Evolutionary conservation across 129 eudicot species (phyloP).

Genomic region (Gnaphalium uliginosum): DNA sequence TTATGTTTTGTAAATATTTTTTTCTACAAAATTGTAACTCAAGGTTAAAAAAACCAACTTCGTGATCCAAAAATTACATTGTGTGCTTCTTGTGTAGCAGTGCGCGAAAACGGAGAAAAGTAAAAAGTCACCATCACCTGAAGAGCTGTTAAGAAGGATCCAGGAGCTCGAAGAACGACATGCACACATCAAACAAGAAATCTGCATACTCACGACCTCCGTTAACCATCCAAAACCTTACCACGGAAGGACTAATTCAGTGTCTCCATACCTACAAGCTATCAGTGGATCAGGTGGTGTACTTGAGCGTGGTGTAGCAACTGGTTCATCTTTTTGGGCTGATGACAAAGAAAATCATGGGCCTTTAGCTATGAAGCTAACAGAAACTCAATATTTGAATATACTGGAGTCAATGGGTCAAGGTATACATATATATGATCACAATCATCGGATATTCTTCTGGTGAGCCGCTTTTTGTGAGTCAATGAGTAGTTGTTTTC

Average conservation of each 20-base stretch:
- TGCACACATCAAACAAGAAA: constrained; percentile 59
- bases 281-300: constrained; percentile 2
- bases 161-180: constrained; percentile 59
- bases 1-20: not conserved
- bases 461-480: constrained; percentile 46
- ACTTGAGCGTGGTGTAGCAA: constrained; percentile 4
- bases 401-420: constrained; percentile 85
- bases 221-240: constrained; percentile 16
- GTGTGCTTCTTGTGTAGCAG: not conserved
- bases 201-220: constrained; percentile 42
- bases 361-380: constrained; percentile 33
- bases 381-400: constrained; percentile 65
- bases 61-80: not conserved
- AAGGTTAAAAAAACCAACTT: not conserved
- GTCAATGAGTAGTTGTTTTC: not conserved
- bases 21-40: not conserved
- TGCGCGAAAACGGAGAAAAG: not conserved
- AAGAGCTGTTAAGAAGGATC: constrained; percentile 26
- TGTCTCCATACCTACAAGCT: constrained; percentile 5
- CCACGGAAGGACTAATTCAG: not conserved
- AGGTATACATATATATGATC: constrained; percentile 59
- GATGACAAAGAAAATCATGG: not conserved
- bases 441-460: constrained; percentile 41
- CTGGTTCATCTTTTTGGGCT: not conserved
- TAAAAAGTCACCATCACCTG: not conserved